These are phyloP conservation scores for Schwanniomyces vanrijiae DNA, from an alignment of 805 yeast genomes.

Conservation along the genomic window DNA sequence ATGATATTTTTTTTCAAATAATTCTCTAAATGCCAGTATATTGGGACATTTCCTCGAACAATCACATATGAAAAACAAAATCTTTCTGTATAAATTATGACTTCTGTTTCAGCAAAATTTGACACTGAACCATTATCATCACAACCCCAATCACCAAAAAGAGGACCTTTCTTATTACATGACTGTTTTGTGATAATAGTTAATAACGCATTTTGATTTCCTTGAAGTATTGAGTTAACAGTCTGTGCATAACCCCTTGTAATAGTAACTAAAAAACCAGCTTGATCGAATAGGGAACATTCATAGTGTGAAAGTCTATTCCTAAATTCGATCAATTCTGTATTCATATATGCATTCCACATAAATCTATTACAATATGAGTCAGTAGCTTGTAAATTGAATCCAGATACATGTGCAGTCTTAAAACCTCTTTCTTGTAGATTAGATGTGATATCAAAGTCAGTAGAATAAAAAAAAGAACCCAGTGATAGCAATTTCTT, in stretches of 20 bases:
- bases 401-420: constrained; percentile 4
- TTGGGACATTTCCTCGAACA: constrained; percentile 54
- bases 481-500: constrained; percentile 46
- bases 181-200: constrained; percentile 55
- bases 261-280: constrained; percentile 48
- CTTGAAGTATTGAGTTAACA: constrained; percentile 29
- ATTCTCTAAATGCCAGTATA: constrained; percentile 53
- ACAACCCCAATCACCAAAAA: constrained; percentile 58
- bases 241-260: constrained; percentile 54
- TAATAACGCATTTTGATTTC: constrained; percentile 37
- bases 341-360: constrained; percentile 52
- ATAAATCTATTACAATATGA: constrained; percentile 47
- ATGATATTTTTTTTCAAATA: constrained; percentile 37
- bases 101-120: constrained; percentile 53
- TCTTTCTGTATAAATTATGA: constrained; percentile 42
- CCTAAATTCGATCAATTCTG: constrained; percentile 47
- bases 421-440: constrained; percentile 44
- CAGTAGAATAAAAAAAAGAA: constrained; percentile 47
- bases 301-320: constrained; percentile 42
- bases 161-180: constrained; percentile 46
- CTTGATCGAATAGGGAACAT: constrained; percentile 39
- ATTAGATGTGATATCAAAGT: constrained; percentile 46
- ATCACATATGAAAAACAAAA: constrained; percentile 46
- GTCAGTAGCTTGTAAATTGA: constrained; percentile 29
- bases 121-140: constrained; percentile 57